phyloP scores from a whole-genome alignment of 352 stramenopile species.

The Plasmopara muralis region DNA sequence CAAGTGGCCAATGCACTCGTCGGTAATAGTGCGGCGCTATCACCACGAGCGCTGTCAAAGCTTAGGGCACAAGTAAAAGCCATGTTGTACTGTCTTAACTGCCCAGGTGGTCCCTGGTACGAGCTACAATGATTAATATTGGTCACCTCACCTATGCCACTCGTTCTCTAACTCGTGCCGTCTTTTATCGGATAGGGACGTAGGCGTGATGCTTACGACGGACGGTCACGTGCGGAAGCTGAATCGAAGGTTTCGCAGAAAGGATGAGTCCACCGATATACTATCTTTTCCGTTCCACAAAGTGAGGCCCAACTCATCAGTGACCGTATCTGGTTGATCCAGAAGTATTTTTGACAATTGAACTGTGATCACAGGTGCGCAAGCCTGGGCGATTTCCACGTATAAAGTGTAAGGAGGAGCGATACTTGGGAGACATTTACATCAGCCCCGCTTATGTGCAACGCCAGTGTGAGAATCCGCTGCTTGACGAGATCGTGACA shows the following conservation, averaged over 20 bases:
- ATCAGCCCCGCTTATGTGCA: constrained; percentile 78
- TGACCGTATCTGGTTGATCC: not conserved
- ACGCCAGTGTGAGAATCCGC: constrained; percentile 50
- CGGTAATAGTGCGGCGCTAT: constrained; percentile 27
- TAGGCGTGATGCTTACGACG: constrained; percentile 76
- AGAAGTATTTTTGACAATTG: not conserved
- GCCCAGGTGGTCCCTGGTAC: constrained; percentile 57
- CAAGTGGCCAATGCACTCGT: constrained; percentile 50
- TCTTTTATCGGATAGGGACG: constrained; percentile 33
- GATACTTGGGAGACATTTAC: constrained; percentile 81
- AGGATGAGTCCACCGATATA: constrained; percentile 78
- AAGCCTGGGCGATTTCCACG: constrained; percentile 52
- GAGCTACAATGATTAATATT: constrained; percentile 11
- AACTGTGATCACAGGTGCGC: constrained; percentile 31
- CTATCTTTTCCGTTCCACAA: constrained; percentile 80
- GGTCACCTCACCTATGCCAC: not conserved
- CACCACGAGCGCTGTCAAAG: constrained; percentile 31
- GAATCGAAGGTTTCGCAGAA: constrained; percentile 64
- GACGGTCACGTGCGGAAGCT: constrained; percentile 67
- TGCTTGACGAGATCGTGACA: constrained; percentile 46
- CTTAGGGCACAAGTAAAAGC: constrained; percentile 59
- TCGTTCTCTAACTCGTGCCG: constrained; percentile 1
- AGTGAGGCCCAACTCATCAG: constrained; percentile 27
- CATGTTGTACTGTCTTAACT: constrained; percentile 62
- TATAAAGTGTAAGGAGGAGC: constrained; percentile 42